These are phyloP conservation scores for Corynascus novoguineensis DNA, from an alignment of 495 filamentous ascomycete genomes.

Conservation along the genomic window DNA sequence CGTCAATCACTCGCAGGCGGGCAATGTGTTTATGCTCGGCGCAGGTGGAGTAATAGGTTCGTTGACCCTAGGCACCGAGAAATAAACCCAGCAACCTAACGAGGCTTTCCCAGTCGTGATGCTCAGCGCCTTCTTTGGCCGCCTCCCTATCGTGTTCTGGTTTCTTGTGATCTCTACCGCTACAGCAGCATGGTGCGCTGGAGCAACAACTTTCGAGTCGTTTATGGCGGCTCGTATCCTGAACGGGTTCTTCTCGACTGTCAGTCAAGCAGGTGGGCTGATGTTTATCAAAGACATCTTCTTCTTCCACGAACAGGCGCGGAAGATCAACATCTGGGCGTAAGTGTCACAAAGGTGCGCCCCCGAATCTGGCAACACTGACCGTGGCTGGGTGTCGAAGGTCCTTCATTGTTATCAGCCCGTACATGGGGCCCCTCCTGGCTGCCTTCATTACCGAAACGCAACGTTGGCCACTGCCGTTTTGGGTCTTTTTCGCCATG, in stretches of 20 bases:
- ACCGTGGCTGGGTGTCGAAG: slow-evolving; percentile 1
- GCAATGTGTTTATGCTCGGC: slow-evolving; percentile 56
- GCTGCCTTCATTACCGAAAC: slow-evolving; percentile 52
- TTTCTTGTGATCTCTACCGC: slow-evolving; percentile 46
- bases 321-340: slow-evolving; percentile 61
- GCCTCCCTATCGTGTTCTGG: slow-evolving; percentile 55
- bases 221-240: slow-evolving; percentile 57
- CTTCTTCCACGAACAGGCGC: slow-evolving; percentile 58
- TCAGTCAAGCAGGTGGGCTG: slow-evolving; percentile 47
- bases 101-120: slow-evolving; percentile 37
- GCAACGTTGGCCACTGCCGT: slow-evolving; percentile 48
- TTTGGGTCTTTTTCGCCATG: slow-evolving; percentile 50
- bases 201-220: slow-evolving; percentile 46
- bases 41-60: slow-evolving; percentile 48
- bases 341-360: slow-evolving; percentile 8
- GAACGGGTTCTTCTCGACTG: slow-evolving; percentile 60
- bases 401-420: slow-evolving; percentile 43
- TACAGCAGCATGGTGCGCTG: slow-evolving; percentile 51
- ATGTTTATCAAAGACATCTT: slow-evolving; percentile 64
- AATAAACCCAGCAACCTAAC: background rate
- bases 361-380: background rate
- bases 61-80: background rate
- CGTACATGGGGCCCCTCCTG: slow-evolving; percentile 57
- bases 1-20: slow-evolving; percentile 52
- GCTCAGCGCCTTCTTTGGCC: slow-evolving; percentile 54